phyloP scores from a whole-genome alignment of 2,329 filamentous ascomycete genomes.

The Cucurbitaria berberidis region DNA sequence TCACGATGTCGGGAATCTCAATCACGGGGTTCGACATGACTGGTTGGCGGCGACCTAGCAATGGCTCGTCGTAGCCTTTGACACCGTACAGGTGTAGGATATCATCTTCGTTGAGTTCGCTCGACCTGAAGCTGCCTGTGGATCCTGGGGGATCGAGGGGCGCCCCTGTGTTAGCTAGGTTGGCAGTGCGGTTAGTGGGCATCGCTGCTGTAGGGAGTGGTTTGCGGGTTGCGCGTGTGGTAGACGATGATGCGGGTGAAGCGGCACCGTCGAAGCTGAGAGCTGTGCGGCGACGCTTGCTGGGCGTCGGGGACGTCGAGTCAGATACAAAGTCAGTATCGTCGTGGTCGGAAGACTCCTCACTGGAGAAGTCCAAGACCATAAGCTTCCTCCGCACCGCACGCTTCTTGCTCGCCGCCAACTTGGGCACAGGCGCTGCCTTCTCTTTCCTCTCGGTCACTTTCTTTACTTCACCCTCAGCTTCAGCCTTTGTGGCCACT shows the following conservation, averaged over 20 bases:
- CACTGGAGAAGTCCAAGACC: background rate
- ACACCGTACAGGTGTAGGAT: slow-evolving; percentile 4
- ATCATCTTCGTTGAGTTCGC: background rate
- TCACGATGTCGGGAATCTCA: slow-evolving; percentile 12
- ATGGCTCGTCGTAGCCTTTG: slow-evolving; percentile 17
- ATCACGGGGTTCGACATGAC: slow-evolving; percentile 13
- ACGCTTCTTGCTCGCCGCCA: slow-evolving; percentile 7
- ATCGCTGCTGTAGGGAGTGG: background rate
- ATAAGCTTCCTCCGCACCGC: slow-evolving; percentile 2
- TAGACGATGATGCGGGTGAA: background rate
- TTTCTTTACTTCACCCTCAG: background rate
- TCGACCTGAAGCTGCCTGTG: background rate
- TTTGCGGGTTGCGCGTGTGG: slow-evolving; percentile 4
- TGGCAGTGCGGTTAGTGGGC: background rate
- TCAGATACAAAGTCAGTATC: slow-evolving; percentile 14
- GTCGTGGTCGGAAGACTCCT: slow-evolving; percentile 5
- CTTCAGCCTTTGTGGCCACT: background rate
- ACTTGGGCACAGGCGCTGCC: background rate
- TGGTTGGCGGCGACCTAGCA: slow-evolving; percentile 17
- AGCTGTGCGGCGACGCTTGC: slow-evolving; percentile 14
- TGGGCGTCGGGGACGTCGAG: slow-evolving; percentile 9
- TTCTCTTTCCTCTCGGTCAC: background rate
- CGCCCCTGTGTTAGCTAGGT: background rate
- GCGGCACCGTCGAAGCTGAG: slow-evolving; percentile 12
- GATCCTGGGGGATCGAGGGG: background rate